Percentiles rank a stretch among this genome's conserved stretches.
Evolutionary conservation across 148 eudicot species (phyloP).

Genomic region (Dysphania ambrosioides): DNA sequence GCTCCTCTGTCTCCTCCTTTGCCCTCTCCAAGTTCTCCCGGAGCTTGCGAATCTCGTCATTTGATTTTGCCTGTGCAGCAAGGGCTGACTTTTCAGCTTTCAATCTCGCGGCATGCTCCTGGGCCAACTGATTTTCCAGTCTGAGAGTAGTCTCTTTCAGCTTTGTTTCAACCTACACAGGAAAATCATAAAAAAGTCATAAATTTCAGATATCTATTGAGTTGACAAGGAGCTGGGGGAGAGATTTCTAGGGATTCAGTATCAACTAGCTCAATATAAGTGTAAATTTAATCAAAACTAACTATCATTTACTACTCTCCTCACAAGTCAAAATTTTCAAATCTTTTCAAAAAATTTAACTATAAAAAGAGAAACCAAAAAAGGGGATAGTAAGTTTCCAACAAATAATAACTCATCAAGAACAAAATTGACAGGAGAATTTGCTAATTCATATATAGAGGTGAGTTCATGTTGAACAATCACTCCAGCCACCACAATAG

Average conservation of each 20-base stretch:
- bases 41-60: constrained; percentile 67
- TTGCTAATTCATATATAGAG: too few species aligned
- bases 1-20: constrained; percentile 67
- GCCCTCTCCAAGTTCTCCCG: constrained; percentile 72
- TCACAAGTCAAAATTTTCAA: too few species aligned
- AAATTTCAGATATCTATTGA: too few species aligned
- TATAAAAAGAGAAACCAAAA: too few species aligned
- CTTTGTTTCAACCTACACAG: constrained; percentile 63
- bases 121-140: constrained; percentile 73
- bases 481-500: too few species aligned
- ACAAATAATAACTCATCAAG: too few species aligned
- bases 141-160: constrained; percentile 59
- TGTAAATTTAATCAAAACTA: neutral
- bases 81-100: constrained; percentile 57
- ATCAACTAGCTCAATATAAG: neutral
- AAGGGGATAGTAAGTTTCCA: too few species aligned
- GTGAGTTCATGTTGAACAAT: too few species aligned
- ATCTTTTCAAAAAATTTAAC: too few species aligned
- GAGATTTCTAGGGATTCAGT: neutral
- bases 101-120: constrained; percentile 75
- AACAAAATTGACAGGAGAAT: too few species aligned
- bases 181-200: neutral
- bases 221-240: neutral
- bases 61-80: constrained; percentile 52
- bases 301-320: too few species aligned